Evolutionary conservation across 2,329 filamentous ascomycete species (phyloP).

Genomic region (Colletotrichum sp.): DNA sequence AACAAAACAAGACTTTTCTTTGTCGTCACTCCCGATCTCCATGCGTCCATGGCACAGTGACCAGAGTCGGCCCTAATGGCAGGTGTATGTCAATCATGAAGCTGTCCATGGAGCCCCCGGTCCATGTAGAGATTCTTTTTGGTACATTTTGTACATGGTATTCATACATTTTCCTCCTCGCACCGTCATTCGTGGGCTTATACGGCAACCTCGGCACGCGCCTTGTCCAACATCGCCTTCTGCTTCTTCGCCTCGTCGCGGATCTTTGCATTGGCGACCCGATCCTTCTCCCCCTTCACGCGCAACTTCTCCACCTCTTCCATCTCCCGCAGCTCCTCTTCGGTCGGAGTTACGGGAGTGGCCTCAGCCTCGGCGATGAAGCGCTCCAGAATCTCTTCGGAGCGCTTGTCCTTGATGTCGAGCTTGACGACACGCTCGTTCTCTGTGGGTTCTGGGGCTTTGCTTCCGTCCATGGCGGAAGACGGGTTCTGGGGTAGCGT

Average conservation of each 20-base stretch:
- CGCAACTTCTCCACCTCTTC: slow-evolving; percentile 60
- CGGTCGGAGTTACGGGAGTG: slow-evolving; percentile 57
- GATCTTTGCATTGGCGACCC: slow-evolving; percentile 55
- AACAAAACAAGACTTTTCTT: neutral
- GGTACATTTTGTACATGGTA: slow-evolving; percentile 22
- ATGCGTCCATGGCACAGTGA: neutral
- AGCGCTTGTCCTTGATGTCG: slow-evolving; percentile 68
- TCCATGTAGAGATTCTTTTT: slow-evolving; percentile 14
- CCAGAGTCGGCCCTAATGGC: neutral
- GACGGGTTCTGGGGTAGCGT: slow-evolving; percentile 47
- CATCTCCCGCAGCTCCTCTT: slow-evolving; percentile 65
- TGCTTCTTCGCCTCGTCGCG: slow-evolving; percentile 66
- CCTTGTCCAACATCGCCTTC: slow-evolving; percentile 53
- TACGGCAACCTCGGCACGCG: slow-evolving; percentile 34
- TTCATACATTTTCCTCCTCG: slow-evolving; percentile 9
- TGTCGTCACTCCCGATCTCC: neutral
- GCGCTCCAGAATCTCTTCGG: slow-evolving; percentile 66
- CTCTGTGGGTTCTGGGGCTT: slow-evolving; percentile 49
- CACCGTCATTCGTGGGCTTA: slow-evolving; percentile 14
- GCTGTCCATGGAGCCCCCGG: neutral
- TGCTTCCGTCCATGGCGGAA: slow-evolving; percentile 51
- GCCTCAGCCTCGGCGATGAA: slow-evolving; percentile 70
- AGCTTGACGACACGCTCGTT: slow-evolving; percentile 59
- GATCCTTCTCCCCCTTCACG: slow-evolving; percentile 58
- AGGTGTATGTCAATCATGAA: neutral